These are phyloP conservation scores for Davidsoniella eucalypti DNA, from an alignment of 2,329 filamentous ascomycete species.

Conservation along the genomic window DNA sequence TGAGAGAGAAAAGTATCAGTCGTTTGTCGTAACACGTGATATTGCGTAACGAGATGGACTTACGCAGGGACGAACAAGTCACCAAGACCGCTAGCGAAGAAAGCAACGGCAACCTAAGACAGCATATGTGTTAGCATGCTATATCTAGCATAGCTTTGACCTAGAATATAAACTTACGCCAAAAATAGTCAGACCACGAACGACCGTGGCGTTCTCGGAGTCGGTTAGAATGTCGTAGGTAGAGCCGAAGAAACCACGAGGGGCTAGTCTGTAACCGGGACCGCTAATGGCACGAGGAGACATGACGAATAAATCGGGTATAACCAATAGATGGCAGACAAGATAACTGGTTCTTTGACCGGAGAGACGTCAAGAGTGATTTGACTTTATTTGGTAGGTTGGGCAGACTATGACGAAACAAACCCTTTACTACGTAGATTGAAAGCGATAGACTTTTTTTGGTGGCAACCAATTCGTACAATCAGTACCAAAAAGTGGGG, in stretches of 20 bases:
- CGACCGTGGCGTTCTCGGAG: constrained; percentile 51
- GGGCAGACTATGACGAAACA: no score
- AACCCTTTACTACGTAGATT: no score
- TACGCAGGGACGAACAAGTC: constrained; percentile 52
- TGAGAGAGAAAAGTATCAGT: no score
- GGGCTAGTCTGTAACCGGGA: constrained; percentile 12
- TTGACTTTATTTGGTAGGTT: no score
- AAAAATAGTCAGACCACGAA: constrained; percentile 51
- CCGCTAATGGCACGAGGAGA: constrained; percentile 11
- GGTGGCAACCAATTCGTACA: no score
- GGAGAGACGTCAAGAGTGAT: neutral
- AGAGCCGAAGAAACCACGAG: constrained; percentile 33
- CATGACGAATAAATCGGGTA: constrained; percentile 2
- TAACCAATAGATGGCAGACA: neutral
- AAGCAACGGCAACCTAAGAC: constrained; percentile 42
- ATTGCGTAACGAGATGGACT: constrained; percentile 16
- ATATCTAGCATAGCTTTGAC: neutral
- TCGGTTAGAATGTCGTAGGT: constrained; percentile 47
- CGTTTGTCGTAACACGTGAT: no score
- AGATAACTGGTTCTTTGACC: neutral
- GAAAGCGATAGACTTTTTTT: no score
- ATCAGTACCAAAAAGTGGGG: no score
- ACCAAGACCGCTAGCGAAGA: constrained; percentile 41
- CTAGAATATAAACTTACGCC: constrained; percentile 34
- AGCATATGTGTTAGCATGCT: neutral